These are phyloP conservation scores for Aspergillus fructus DNA, from an alignment of 2,329 filamentous ascomycete genomes.

Conservation along the genomic window DNA sequence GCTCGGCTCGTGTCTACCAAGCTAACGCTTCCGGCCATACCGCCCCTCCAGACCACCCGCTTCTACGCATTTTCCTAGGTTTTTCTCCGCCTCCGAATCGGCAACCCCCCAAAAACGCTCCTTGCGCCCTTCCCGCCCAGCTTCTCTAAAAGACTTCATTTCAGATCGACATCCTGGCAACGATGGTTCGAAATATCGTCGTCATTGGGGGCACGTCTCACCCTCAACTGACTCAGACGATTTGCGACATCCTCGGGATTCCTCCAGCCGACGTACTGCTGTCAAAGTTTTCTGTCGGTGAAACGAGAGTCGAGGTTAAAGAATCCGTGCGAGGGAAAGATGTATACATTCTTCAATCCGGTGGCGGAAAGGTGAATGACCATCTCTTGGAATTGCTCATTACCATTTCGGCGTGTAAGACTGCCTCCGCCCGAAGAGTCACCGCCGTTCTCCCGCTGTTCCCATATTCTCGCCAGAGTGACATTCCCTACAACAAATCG, in stretches of 20 bases:
- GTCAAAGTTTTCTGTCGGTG: constrained; percentile 89
- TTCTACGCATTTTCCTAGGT: constrained; percentile 25
- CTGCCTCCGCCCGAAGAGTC: constrained; percentile 85
- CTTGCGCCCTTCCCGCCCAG: constrained; percentile 14
- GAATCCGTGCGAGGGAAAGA: constrained; percentile 97
- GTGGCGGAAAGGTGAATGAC: constrained; percentile 90
- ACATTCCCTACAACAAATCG: constrained; percentile 93
- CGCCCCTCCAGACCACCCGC: constrained; percentile 31
- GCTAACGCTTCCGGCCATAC: constrained; percentile 21
- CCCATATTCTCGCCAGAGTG: constrained; percentile 93
- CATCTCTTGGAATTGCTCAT: constrained; percentile 95
- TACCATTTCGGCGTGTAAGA: constrained; percentile 97
- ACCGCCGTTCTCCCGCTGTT: constrained; percentile 94
- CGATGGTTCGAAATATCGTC: constrained; percentile 92
- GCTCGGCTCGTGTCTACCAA: constrained; percentile 13
- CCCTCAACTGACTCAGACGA: constrained; percentile 78
- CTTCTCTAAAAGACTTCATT: constrained; percentile 15
- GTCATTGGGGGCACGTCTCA: constrained; percentile 92
- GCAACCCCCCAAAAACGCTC: constrained; percentile 11
- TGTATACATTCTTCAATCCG: constrained; percentile 97
- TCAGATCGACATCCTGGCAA: constrained; percentile 17
- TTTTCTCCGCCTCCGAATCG: constrained; percentile 25
- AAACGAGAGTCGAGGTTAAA: constrained; percentile 91
- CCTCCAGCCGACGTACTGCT: constrained; percentile 81
- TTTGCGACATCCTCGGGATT: constrained; percentile 86